Percentiles rank a stretch among this genome's conserved stretches.
Conservation (phyloP, 1,284 basidiomycete species). For the Mycosarcoma maydis region DNA sequence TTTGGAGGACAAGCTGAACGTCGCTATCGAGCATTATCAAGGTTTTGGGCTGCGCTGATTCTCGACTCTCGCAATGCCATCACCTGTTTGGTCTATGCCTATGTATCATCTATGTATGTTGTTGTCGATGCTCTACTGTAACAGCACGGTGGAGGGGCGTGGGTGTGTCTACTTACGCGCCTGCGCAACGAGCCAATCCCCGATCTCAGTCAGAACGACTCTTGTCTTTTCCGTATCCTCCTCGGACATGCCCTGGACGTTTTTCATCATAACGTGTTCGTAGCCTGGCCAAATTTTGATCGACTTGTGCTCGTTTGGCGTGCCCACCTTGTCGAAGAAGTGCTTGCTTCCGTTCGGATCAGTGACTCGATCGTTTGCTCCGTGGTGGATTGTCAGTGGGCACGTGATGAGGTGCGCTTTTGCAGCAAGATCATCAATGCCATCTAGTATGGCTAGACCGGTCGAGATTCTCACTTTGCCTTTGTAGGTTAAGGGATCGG, state of each 20-base stretch:
- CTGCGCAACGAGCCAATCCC: slow-evolving; percentile 39
- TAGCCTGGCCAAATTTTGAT: slow-evolving; percentile 70
- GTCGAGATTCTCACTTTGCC: slow-evolving; percentile 70
- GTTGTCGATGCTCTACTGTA: too few species aligned
- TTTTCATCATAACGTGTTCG: slow-evolving; percentile 69
- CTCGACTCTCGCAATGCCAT: too few species aligned
- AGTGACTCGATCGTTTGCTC: slow-evolving; percentile 69
- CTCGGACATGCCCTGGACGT: slow-evolving; percentile 61
- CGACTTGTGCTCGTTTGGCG: slow-evolving; percentile 67
- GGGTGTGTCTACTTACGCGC: slow-evolving; percentile 23
- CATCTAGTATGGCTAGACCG: slow-evolving; percentile 69
- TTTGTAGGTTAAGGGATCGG: slow-evolving; percentile 69
- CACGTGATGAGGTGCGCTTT: slow-evolving; percentile 64
- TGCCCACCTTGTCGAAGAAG: slow-evolving; percentile 68
- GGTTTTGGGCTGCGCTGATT: slow-evolving; percentile 50
- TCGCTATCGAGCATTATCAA: slow-evolving; percentile 51
- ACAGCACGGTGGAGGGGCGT: too few species aligned
- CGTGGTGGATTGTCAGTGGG: slow-evolving; percentile 70
- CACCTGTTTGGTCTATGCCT: too few species aligned
- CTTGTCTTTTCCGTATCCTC: slow-evolving; percentile 50
- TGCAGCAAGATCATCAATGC: slow-evolving; percentile 67
- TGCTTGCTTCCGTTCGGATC: slow-evolving; percentile 68
- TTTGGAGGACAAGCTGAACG: slow-evolving; percentile 33
- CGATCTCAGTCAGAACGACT: slow-evolving; percentile 55
- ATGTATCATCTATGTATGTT: too few species aligned